Conservation (phyloP, 768 basidiomycete genomes). For the Gymnopilus junonius region DNA sequence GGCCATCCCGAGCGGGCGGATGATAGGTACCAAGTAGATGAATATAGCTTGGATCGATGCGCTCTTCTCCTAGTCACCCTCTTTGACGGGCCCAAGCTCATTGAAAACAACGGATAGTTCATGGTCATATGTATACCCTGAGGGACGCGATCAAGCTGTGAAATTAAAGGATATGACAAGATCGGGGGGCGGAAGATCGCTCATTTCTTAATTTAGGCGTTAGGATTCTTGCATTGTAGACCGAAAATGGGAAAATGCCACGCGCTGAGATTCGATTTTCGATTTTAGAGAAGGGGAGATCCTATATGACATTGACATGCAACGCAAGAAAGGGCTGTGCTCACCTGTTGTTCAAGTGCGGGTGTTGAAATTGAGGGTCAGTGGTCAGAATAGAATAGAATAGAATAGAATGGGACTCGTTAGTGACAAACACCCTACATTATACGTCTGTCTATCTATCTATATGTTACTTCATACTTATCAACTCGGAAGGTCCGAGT, state of each 20-base stretch:
- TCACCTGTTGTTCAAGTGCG: neutral
- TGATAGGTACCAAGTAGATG: neutral
- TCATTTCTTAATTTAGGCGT: conserved; percentile 16
- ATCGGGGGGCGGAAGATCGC: conserved; percentile 23
- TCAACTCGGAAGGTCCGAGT: conserved; percentile 1
- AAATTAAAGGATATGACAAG: conserved; percentile 10
- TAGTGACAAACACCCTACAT: neutral
- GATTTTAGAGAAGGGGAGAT: neutral
- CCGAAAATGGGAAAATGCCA: conserved; percentile 4
- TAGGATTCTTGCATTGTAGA: conserved; percentile 11
- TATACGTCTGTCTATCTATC: neutral
- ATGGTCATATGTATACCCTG: neutral
- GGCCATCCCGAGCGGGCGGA: neutral
- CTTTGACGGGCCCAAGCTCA: neutral
- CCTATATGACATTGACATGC: neutral
- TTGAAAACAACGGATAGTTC: neutral
- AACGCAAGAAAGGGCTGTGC: neutral
- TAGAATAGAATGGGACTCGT: too few relatives aligned
- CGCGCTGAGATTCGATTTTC: neutral
- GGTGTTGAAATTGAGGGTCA: neutral
- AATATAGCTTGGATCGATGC: neutral
- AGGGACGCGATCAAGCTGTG: neutral
- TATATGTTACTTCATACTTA: neutral
- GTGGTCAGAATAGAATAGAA: neutral
- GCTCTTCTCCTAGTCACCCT: neutral